Base-by-base conservation (phyloP, 2,329 filamentous ascomycete genomes). In the Piedraia hortae region DNA sequence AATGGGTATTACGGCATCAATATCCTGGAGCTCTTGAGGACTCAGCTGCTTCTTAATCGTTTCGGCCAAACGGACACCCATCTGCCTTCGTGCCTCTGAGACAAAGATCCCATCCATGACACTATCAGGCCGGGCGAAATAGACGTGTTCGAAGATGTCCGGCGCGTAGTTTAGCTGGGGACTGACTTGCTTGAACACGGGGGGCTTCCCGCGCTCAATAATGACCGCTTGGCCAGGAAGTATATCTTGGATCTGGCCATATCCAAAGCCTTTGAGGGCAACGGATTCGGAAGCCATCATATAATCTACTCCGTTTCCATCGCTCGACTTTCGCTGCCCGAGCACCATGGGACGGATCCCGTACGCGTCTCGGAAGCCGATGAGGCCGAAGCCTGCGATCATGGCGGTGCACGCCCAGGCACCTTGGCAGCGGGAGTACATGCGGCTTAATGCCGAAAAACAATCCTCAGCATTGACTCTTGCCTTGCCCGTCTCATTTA, bases 211-310 rank as follows among this genome's bases (percentile, higher is more conserved):
- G 48, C 88, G 88, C 37, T 69, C 55, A 30, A 88, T 67, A 38
- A 88, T 77, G 29, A 88, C 74, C 2, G 75, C 77, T 47, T 89
- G 62, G 11, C 80, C 78, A 0, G 78, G 77, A 24, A 68, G 48
- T 31, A 90, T 72, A 37, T 90, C 72, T 17, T 57, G 47, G 34
- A 88, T 68, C 38, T 77, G 55, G 15, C 46, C 53, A 49, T 85
- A 89, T 9, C 75, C 75, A 21, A 82, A 65, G 42, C 88, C 75
- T 20, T 60, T 60, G 20, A 90, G 51, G 5, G 77, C 78, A 21
- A 90, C 66, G 5, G 71, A 82, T 46, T 90, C 78, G 0, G 77
- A 89, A 1, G 77, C 75, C 53, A 90, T 62, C 59, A 90, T 77
- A 50, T 88, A 90, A 45, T 90, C 78, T 28, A 16, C 60, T 16